Evolutionary conservation across 257 asterid species (phyloP).

Genomic region (Craterostigma plantagineum): DNA sequence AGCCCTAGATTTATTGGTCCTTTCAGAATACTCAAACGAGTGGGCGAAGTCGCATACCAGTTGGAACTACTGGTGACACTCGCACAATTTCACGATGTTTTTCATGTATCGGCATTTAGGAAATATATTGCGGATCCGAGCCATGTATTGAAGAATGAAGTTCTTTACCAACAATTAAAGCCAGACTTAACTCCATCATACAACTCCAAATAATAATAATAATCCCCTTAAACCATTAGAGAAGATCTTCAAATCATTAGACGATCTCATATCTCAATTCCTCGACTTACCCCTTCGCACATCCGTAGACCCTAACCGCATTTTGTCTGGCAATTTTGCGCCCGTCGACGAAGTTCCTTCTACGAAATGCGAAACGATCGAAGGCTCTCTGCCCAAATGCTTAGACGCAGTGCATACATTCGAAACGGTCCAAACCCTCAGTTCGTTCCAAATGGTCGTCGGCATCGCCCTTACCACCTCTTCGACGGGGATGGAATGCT

Average conservation of each 20-base stretch:
- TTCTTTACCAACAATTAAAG: no score
- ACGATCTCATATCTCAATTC: constrained; percentile 8
- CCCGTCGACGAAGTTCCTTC: constrained; percentile 38
- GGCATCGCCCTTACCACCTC: constrained; percentile 34
- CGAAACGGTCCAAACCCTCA: constrained; percentile 58
- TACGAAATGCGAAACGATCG: constrained; percentile 20
- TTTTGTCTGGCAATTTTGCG: constrained; percentile 19
- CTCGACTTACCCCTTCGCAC: constrained; percentile 20
- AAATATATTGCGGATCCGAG: no score
- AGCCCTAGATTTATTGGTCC: no score
- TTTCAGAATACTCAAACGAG: no score
- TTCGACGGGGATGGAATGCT: constrained; percentile 48
- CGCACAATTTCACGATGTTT: no score
- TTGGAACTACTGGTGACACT: no score
- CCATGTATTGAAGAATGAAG: no score
- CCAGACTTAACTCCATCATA: no score
- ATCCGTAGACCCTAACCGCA: constrained; percentile 16
- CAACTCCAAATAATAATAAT: no score
- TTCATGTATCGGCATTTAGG: no score
- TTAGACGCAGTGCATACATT: constrained; percentile 36
- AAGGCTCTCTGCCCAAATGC: constrained; percentile 27
- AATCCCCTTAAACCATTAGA: no score
- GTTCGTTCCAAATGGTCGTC: constrained; percentile 24
- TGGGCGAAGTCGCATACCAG: no score
- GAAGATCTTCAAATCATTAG: constrained; percentile 9